A percentile compares a stretch with the other conserved stretches of the same genome.
phyloP scores from a whole-genome alignment of 1,284 basidiomycete species.

The Ustilago trichophora region DNA sequence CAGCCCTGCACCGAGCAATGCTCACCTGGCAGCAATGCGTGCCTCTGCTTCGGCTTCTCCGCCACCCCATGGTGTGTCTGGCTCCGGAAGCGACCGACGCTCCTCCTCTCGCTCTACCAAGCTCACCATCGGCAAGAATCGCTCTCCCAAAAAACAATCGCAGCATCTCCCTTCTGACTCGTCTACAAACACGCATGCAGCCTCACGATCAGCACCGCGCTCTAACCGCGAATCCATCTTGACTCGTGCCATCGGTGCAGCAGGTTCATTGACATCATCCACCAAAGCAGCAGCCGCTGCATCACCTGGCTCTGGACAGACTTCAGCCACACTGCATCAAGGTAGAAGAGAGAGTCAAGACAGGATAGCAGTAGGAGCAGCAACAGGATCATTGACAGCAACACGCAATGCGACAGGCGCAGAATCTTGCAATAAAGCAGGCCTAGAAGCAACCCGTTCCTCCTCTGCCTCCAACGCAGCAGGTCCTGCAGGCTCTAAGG shows the following conservation, averaged over 20 bases:
- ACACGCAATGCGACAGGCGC: conserved; percentile 1
- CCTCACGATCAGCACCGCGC: conserved; percentile 3
- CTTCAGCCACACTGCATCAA: background rate
- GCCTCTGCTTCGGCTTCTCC: conserved; percentile 9
- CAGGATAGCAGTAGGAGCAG: background rate
- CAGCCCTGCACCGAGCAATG: background rate
- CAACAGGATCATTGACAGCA: background rate
- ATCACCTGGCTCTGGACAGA: background rate
- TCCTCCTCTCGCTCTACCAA: conserved; percentile 12
- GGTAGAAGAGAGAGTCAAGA: conserved; percentile 8
- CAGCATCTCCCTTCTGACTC: conserved; percentile 15
- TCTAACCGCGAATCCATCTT: conserved; percentile 20
- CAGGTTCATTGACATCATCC: conserved; percentile 7
- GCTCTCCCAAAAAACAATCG: conserved; percentile 15
- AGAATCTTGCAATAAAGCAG: conserved; percentile 4
- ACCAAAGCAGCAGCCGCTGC: background rate
- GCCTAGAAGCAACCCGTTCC: conserved; percentile 12
- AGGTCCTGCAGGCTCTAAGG: background rate
- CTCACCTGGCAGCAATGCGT: conserved; percentile 4
- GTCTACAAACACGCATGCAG: background rate
- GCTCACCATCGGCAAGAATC: background rate
- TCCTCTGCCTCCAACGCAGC: conserved; percentile 18
- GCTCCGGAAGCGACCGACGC: conserved; percentile 3
- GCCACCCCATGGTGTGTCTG: conserved; percentile 4
- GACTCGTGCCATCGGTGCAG: conserved; percentile 21